A percentile compares a stretch with the other conserved stretches of the same genome.
phyloP scores from a whole-genome alignment of 352 stramenopile species.

The Elongisporangium prolatum region DNA sequence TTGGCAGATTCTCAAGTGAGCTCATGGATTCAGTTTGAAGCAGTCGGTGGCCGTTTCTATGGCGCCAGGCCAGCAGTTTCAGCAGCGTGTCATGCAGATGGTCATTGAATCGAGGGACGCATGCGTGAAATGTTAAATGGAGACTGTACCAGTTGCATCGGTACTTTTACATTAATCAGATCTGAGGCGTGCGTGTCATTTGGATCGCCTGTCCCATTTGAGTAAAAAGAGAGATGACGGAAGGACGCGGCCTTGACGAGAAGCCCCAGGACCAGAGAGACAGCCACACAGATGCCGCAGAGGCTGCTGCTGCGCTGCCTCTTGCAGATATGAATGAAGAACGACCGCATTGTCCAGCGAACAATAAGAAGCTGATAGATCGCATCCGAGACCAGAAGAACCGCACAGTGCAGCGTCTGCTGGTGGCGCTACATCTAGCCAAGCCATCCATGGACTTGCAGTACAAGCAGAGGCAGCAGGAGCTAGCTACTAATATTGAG shows the following conservation, averaged over 20 bases:
- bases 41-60: constrained; percentile 10
- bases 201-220: not conserved
- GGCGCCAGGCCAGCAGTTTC: not conserved
- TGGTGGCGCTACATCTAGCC: constrained; percentile 43
- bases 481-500: constrained; percentile 35
- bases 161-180: not conserved
- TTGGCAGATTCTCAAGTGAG: not conserved
- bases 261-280: not conserved
- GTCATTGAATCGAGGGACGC: not conserved
- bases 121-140: not conserved
- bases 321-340: not conserved
- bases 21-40: not conserved
- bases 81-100: not conserved
- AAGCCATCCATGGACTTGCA: constrained; percentile 46
- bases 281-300: not conserved
- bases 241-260: not conserved
- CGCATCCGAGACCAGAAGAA: constrained; percentile 52
- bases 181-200: not conserved
- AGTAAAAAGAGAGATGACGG: not conserved
- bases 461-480: constrained; percentile 40
- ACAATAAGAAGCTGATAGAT: constrained; percentile 12
- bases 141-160: not conserved
- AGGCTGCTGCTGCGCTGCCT: not conserved
- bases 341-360: constrained; percentile 4
- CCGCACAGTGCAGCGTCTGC: constrained; percentile 52